Evolutionary conservation across 2,329 filamentous ascomycete genomes (phyloP).

Genomic region (Calonectria henricotiae): DNA sequence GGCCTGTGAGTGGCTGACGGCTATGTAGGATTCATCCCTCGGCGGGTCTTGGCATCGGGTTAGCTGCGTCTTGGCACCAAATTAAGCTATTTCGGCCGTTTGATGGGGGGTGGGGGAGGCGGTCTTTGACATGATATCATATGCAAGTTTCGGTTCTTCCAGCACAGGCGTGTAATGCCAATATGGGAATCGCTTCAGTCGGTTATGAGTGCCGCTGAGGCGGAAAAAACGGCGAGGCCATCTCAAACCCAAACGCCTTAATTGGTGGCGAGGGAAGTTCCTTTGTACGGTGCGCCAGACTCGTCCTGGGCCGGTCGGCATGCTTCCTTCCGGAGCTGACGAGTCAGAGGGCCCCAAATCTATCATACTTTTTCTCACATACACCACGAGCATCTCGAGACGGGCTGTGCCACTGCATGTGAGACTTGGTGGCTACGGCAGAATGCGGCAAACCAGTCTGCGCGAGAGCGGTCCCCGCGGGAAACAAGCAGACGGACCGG

Average conservation of each 20-base stretch:
- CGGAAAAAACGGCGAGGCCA: too few species aligned
- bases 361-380: conserved; percentile 2
- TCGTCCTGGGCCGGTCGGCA: not conserved
- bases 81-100: conserved; percentile 7
- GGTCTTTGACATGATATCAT: too few species aligned
- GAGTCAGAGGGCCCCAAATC: not conserved
- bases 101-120: not conserved
- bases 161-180: too few species aligned
- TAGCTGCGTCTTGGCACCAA: conserved; percentile 11
- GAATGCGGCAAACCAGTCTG: not conserved
- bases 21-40: not conserved
- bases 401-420: not conserved
- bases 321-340: not conserved
- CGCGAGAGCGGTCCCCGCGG: not conserved
- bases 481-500: conserved; percentile 2
- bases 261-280: too few species aligned
- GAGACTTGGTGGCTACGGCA: not conserved
- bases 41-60: conserved; percentile 19
- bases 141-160: too few species aligned
- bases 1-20: not conserved
- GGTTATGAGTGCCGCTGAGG: too few species aligned
- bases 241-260: too few species aligned
- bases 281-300: not conserved
- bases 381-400: not conserved
- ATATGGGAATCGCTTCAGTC: too few species aligned